These are phyloP conservation scores for Lentinula aciculospora DNA, from an alignment of 768 basidiomycete genomes.

Conservation along the genomic window DNA sequence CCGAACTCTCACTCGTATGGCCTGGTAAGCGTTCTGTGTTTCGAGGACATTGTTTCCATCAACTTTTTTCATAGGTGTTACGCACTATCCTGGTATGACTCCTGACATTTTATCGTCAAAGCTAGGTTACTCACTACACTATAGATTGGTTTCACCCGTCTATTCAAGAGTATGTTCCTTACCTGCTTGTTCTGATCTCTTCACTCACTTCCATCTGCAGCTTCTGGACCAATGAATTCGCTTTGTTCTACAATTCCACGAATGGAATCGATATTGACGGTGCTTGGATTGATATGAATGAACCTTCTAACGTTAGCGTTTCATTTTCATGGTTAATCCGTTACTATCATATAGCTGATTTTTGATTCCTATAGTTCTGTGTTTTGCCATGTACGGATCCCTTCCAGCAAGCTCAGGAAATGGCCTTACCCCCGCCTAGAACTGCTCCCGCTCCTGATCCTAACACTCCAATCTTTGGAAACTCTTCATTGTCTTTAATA, in stretches of 20 bases:
- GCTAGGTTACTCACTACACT: background rate
- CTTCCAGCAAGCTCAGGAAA: constrained; percentile 47
- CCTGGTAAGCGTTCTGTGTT: constrained; percentile 35
- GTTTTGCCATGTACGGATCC: constrained; percentile 55
- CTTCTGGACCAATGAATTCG: constrained; percentile 61
- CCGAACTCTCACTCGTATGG: constrained; percentile 57
- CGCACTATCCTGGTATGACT: constrained; percentile 44
- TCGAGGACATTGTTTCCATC: background rate
- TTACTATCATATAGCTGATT: background rate
- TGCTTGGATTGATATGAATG: constrained; percentile 76
- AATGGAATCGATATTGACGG: constrained; percentile 63
- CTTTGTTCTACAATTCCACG: constrained; percentile 45
- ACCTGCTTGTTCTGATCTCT: background rate
- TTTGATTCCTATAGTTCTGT: constrained; percentile 53
- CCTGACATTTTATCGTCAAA: background rate
- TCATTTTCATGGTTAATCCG: background rate
- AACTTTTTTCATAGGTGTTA: constrained; percentile 34
- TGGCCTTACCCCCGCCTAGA: constrained; percentile 50
- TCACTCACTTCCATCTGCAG: constrained; percentile 19
- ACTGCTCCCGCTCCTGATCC: constrained; percentile 44
- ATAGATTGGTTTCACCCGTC: constrained; percentile 59
- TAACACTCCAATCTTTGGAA: constrained; percentile 44
- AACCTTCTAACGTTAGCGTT: constrained; percentile 53
- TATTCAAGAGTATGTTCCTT: constrained; percentile 37
- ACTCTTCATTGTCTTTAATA: constrained; percentile 5